A percentile compares a stretch with the other conserved stretches of the same genome.
Evolutionary conservation across 2,329 filamentous ascomycete species (phyloP).

Genomic region (Arthrobotrys pseudoclavata): DNA sequence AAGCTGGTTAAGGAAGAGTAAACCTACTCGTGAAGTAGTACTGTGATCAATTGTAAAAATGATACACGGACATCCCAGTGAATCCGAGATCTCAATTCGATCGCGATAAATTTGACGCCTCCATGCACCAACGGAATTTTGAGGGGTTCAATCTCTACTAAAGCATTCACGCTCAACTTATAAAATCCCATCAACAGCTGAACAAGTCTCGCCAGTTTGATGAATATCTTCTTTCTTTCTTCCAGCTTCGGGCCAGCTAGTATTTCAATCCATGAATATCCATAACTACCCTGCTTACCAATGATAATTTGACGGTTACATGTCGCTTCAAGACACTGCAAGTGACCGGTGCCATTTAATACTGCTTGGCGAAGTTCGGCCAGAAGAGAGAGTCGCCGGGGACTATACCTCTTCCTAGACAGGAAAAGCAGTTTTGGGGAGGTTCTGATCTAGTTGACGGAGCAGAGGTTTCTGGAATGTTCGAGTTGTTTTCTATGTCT

Average conservation of each 20-base stretch:
- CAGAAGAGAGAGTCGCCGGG: background rate
- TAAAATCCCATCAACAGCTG: slow-evolving; percentile 1
- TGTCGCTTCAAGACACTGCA: background rate
- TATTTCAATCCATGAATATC: background rate
- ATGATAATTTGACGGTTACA: background rate
- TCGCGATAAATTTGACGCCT: background rate
- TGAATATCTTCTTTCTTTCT: background rate
- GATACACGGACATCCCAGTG: background rate
- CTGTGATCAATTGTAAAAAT: background rate
- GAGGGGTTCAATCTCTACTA: background rate
- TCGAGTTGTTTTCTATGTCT: no score
- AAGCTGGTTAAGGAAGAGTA: background rate
- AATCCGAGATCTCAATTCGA: background rate
- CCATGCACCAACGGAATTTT: background rate
- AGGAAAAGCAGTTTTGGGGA: background rate
- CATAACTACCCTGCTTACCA: background rate
- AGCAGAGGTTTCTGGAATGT: no score
- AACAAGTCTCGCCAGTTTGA: background rate
- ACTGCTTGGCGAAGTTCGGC: background rate
- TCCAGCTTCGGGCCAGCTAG: background rate
- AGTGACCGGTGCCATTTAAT: background rate
- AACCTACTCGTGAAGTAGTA: slow-evolving; percentile 3
- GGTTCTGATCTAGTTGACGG: no score
- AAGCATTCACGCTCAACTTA: background rate
- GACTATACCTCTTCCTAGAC: background rate